phyloP scores from a whole-genome alignment of 495 filamentous ascomycete species.

The Beverwykella pulmonaria region DNA sequence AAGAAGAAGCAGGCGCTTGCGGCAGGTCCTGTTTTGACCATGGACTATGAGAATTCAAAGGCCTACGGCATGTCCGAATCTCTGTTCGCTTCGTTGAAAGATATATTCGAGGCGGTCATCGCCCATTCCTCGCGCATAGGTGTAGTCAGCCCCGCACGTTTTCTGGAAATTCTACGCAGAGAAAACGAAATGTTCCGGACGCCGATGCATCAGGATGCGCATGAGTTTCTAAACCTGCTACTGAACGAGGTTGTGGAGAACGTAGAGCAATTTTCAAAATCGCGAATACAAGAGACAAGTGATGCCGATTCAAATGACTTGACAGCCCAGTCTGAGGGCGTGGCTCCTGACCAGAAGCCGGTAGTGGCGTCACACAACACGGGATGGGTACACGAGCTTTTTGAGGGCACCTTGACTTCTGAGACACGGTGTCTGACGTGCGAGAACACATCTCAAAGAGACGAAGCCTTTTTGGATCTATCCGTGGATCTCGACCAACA shows the following conservation, averaged over 20 bases:
- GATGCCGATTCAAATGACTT: conserved; percentile 14
- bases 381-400: conserved; percentile 95
- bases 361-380: conserved; percentile 34
- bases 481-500: conserved; percentile 96
- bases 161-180: conserved; percentile 87
- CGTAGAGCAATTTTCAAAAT: conserved; percentile 79
- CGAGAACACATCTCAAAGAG: conserved; percentile 90
- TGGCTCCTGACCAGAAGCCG: conserved; percentile 22
- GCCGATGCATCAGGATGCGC: conserved; percentile 96
- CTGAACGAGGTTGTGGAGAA: conserved; percentile 96
- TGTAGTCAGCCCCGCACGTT: conserved; percentile 89
- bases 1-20: conserved; percentile 94
- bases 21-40: conserved; percentile 78
- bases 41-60: conserved; percentile 74
- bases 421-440: conserved; percentile 97
- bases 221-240: conserved; percentile 92
- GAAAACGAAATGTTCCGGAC: conserved; percentile 98
- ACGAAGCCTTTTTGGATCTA: conserved; percentile 92
- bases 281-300: conserved; percentile 32
- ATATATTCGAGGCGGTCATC: conserved; percentile 92
- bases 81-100: conserved; percentile 89
- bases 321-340: conserved; percentile 27
- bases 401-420: conserved; percentile 91
- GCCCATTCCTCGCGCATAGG: conserved; percentile 80
- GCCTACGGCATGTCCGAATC: conserved; percentile 94